A percentile compares a stretch with the other conserved stretches of the same genome.
Conservation (phyloP, 73 alveolate species). For the Tetrahymena borealis region DNA sequence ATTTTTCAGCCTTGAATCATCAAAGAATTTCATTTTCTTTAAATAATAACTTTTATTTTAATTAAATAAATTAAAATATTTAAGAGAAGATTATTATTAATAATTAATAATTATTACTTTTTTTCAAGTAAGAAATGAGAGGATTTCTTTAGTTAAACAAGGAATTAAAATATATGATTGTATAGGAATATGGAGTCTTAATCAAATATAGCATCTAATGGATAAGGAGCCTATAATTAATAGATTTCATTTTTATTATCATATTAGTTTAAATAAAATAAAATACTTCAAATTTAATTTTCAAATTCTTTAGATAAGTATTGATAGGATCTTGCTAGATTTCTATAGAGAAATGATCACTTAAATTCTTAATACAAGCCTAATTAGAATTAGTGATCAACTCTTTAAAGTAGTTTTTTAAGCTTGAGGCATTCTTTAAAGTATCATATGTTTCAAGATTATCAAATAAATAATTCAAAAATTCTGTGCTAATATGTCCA, state of each 20-base stretch:
- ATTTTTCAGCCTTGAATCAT: background rate
- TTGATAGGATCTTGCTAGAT: background rate
- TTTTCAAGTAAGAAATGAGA: background rate
- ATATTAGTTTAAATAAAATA: background rate
- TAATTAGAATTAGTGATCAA: background rate
- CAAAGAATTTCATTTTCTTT: background rate
- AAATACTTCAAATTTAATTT: background rate
- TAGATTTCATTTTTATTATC: background rate
- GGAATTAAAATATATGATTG: background rate
- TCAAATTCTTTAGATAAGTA: background rate
- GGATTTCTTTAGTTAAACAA: background rate
- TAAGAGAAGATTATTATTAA: background rate
- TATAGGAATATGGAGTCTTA: background rate
- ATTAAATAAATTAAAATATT: background rate
- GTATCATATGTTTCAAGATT: background rate
- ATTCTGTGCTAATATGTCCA: background rate
- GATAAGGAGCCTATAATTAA: background rate
- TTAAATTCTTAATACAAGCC: background rate
- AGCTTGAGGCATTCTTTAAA: background rate
- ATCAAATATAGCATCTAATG: background rate
- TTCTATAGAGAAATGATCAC: background rate
- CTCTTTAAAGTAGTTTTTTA: background rate
- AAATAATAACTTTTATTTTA: background rate
- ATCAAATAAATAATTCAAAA: background rate
- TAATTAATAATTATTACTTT: background rate